phyloP scores from a whole-genome alignment of 331 rosid species.

The Malus hybrid region DNA sequence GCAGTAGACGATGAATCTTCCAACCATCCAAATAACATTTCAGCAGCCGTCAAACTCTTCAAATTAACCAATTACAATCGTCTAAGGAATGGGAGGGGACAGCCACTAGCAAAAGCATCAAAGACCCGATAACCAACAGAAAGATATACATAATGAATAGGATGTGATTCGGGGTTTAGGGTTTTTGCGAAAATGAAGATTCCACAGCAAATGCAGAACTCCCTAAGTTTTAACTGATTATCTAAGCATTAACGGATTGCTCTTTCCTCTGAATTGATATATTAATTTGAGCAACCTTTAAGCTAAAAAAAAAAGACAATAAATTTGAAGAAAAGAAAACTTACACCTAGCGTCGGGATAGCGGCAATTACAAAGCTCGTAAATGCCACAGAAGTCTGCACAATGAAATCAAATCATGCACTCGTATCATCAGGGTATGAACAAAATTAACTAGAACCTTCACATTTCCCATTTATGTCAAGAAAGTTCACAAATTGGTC shows the following conservation, averaged over 20 bases:
- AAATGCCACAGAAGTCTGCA: constrained; percentile 51
- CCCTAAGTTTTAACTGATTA: background rate
- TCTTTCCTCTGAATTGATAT: background rate
- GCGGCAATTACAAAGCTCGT: constrained; percentile 37
- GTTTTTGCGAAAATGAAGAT: background rate
- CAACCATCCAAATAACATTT: background rate
- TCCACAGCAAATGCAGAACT: background rate
- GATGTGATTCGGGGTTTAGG: background rate
- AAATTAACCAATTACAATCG: background rate
- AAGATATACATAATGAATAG: background rate
- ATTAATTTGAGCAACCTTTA: background rate
- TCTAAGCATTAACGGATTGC: background rate
- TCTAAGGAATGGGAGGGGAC: no score
- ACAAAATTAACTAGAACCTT: background rate
- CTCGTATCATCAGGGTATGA: background rate
- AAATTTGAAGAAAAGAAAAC: constrained; percentile 13
- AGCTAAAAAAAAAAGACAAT: no score
- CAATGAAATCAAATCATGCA: background rate
- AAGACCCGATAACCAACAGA: background rate
- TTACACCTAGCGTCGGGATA: constrained; percentile 66
- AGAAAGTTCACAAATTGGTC: background rate
- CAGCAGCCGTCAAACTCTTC: background rate
- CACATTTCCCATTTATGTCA: background rate
- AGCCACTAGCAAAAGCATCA: background rate
- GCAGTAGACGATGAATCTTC: background rate